phyloP scores from a whole-genome alignment of 371 early-diverging fungal species.

The Actinomortierella ambigua region DNA sequence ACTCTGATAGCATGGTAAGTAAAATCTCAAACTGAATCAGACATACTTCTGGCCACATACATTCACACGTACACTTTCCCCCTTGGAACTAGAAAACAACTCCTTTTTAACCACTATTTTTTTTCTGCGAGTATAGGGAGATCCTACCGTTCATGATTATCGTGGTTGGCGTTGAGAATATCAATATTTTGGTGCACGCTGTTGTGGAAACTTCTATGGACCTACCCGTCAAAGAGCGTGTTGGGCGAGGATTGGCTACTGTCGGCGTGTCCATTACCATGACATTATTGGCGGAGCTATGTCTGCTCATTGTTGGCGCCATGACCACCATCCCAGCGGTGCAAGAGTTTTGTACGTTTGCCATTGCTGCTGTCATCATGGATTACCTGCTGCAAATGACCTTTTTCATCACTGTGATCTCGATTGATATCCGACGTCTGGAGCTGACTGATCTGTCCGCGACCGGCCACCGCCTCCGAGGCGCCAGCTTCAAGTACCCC shows the following conservation, averaged over 20 bases:
- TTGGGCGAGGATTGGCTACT: conserved; percentile 68
- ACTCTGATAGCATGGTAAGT: conserved; percentile 61
- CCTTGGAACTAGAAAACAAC: background rate
- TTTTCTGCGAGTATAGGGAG: conserved; percentile 58
- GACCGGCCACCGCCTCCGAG: conserved; percentile 17
- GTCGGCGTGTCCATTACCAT: conserved; percentile 67
- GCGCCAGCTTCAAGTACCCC: background rate
- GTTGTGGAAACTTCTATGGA: conserved; percentile 71
- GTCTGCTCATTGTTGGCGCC: conserved; percentile 58
- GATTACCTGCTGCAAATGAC: conserved; percentile 75
- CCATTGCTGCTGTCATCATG: conserved; percentile 64
- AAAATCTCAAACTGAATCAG: background rate
- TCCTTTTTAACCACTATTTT: background rate
- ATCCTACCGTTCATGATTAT: conserved; percentile 69
- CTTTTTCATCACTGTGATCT: conserved; percentile 71
- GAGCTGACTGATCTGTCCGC: conserved; percentile 55
- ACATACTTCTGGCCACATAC: no score
- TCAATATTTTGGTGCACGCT: conserved; percentile 70
- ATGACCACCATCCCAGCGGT: conserved; percentile 62
- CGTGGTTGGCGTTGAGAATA: conserved; percentile 75
- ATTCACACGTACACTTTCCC: no score
- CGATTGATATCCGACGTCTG: conserved; percentile 76
- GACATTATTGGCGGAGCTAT: conserved; percentile 59
- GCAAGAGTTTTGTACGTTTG: conserved; percentile 74
- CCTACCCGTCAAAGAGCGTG: conserved; percentile 68